phyloP scores from a whole-genome alignment of 2,329 filamentous ascomycete species.

The Aspergillus ochraceoroseus region DNA sequence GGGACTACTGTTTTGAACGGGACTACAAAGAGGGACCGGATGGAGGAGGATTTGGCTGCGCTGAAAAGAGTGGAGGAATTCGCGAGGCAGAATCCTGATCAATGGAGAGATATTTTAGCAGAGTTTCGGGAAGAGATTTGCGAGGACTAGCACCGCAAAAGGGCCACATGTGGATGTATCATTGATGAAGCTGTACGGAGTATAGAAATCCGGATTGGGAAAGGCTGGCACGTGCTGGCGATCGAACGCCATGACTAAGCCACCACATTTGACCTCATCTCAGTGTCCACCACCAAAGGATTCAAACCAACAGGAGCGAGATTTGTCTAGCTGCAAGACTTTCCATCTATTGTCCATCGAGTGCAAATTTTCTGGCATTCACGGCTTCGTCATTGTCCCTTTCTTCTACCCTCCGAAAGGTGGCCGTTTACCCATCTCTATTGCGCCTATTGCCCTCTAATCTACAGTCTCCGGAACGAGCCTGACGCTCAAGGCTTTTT shows the following conservation, averaged over 20 bases:
- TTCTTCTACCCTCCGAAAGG: too few relatives aligned
- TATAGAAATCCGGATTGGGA: not conserved
- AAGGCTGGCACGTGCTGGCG: conserved; percentile 6
- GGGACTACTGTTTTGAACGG: conserved; percentile 53
- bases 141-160: too few relatives aligned
- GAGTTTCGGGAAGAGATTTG: conserved; percentile 48
- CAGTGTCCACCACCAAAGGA: conserved; percentile 19
- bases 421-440: too few relatives aligned
- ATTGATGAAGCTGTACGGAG: not conserved
- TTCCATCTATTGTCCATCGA: conserved; percentile 6
- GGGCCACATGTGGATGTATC: too few relatives aligned
- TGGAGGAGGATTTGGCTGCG: conserved; percentile 51
- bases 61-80: conserved; percentile 42
- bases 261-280: conserved; percentile 27
- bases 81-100: conserved; percentile 43
- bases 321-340: conserved; percentile 15
- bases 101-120: conserved; percentile 49
- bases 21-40: conserved; percentile 50
- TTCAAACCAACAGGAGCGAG: conserved; percentile 15
- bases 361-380: too few relatives aligned
- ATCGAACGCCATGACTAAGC: conserved; percentile 26
- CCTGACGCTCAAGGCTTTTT: conserved; percentile 10
- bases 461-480: conserved; percentile 5
- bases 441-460: too few relatives aligned
- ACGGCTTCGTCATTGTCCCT: too few relatives aligned